Evolutionary conservation across 148 eudicot species (phyloP).

Genomic region (Bassia scoparia): DNA sequence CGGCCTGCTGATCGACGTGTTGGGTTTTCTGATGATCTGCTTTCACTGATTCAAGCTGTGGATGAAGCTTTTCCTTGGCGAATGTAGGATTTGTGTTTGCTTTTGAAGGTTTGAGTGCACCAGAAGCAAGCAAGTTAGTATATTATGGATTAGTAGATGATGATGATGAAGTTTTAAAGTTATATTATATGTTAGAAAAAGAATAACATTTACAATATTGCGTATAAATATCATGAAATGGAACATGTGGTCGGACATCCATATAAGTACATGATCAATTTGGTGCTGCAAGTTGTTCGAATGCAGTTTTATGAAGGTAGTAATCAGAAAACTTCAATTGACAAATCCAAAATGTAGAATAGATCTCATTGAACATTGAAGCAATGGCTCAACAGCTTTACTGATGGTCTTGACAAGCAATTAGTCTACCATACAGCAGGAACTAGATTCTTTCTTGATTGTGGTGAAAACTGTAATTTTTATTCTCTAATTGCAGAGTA

Average conservation of each 20-base stretch:
- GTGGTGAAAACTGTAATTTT: too few relatives aligned
- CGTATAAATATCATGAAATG: background rate
- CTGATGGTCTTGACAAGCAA: too few relatives aligned
- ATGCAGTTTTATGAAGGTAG: background rate
- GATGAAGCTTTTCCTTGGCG: conserved; percentile 35
- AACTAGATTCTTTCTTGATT: too few relatives aligned
- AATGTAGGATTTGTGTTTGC: background rate
- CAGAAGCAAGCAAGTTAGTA: background rate
- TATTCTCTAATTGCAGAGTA: too few relatives aligned
- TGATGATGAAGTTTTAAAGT: background rate
- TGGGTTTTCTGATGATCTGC: conserved; percentile 20
- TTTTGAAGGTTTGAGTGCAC: background rate
- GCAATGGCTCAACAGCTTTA: too few relatives aligned
- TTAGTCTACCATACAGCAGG: too few relatives aligned
- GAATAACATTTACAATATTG: background rate
- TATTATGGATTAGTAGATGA: background rate
- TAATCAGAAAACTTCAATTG: background rate
- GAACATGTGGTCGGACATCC: background rate
- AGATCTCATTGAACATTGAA: too few relatives aligned
- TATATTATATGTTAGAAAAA: too few relatives aligned
- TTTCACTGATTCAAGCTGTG: conserved; percentile 36
- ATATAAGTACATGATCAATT: background rate
- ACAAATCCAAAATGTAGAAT: too few relatives aligned
- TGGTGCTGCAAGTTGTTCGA: background rate
- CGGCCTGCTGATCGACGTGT: background rate